Conservation (phyloP, 495 filamentous ascomycete genomes). For the Hapsidospora chrysogenum region DNA sequence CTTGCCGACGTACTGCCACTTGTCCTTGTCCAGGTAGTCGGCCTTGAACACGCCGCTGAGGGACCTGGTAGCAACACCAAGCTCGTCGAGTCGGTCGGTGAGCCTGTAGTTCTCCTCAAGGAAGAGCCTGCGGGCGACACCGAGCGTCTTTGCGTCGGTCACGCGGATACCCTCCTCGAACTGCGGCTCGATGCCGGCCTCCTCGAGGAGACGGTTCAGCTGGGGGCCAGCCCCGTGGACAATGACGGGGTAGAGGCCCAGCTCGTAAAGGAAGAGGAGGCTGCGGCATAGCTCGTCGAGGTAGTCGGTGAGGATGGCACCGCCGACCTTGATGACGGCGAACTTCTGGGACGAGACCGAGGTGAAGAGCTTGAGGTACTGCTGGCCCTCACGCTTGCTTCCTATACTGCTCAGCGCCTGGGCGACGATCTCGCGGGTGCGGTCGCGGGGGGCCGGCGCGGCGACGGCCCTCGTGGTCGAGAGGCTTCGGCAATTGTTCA, state of each 20-base stretch:
- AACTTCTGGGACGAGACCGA: constrained; percentile 96
- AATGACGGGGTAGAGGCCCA: constrained; percentile 89
- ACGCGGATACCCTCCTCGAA: constrained; percentile 95
- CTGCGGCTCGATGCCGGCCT: constrained; percentile 83
- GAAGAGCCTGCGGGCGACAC: constrained; percentile 80
- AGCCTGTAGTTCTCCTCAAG: constrained; percentile 92
- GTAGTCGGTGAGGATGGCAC: constrained; percentile 79
- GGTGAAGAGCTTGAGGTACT: constrained; percentile 95
- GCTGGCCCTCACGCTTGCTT: constrained; percentile 92
- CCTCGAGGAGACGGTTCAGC: constrained; percentile 83
- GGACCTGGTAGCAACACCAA: constrained; percentile 81
- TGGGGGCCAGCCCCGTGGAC: constrained; percentile 95
- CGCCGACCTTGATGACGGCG: constrained; percentile 97
- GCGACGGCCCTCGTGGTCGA: constrained; percentile 17
- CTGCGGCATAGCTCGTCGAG: constrained; percentile 75
- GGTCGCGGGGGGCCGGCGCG: constrained; percentile 16
- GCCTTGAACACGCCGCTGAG: constrained; percentile 89
- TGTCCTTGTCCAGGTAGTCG: constrained; percentile 87
- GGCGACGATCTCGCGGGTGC: constrained; percentile 75
- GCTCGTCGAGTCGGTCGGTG: constrained; percentile 76
- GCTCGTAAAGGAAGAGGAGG: constrained; percentile 83
- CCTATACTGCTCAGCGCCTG: constrained; percentile 92
- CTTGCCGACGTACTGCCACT: constrained; percentile 89
- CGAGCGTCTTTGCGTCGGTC: constrained; percentile 89
- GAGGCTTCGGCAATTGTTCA: constrained; percentile 15